A percentile compares a stretch with the other conserved stretches of the same genome.
Conservation (phyloP, 2,329 filamentous ascomycete genomes). For the Ophiocordyceps australis region DNA sequence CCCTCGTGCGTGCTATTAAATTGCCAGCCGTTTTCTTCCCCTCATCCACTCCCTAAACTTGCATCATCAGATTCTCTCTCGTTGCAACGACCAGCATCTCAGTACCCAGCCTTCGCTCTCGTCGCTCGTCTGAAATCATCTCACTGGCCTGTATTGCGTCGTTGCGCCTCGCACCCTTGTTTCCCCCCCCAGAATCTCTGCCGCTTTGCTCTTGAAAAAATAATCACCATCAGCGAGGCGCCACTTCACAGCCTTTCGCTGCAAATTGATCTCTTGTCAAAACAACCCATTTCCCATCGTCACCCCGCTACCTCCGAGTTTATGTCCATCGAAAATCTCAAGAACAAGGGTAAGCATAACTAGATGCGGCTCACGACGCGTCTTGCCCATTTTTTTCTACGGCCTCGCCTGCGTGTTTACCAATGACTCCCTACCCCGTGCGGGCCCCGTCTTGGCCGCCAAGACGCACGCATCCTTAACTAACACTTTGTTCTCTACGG, state of each 20-base stretch:
- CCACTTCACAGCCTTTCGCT: conserved; percentile 28
- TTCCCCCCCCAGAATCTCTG: neutral
- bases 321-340: conserved; percentile 99
- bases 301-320: conserved; percentile 56
- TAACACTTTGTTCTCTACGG: too few species aligned
- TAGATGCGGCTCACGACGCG: neutral
- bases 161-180: neutral
- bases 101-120: neutral
- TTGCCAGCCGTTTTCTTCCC: conserved; percentile 3
- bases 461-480: too few species aligned
- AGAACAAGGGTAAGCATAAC: too few species aligned
- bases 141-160: neutral
- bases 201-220: conserved; percentile 3
- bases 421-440: too few species aligned
- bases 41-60: conserved; percentile 1
- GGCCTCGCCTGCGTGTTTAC: too few species aligned
- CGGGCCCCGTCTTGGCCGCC: too few species aligned
- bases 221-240: conserved; percentile 23
- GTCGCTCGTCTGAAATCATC: neutral
- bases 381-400: neutral
- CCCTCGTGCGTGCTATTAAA: conserved; percentile 1
- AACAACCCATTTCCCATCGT: conserved; percentile 34
- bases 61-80: neutral
- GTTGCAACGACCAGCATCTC: neutral
- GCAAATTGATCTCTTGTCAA: conserved; percentile 13